Percentiles rank a stretch among this genome's conserved stretches.
These are phyloP conservation scores for Thalassia testudinum DNA, from an alignment of 116 monocot species.

Conservation along the genomic window DNA sequence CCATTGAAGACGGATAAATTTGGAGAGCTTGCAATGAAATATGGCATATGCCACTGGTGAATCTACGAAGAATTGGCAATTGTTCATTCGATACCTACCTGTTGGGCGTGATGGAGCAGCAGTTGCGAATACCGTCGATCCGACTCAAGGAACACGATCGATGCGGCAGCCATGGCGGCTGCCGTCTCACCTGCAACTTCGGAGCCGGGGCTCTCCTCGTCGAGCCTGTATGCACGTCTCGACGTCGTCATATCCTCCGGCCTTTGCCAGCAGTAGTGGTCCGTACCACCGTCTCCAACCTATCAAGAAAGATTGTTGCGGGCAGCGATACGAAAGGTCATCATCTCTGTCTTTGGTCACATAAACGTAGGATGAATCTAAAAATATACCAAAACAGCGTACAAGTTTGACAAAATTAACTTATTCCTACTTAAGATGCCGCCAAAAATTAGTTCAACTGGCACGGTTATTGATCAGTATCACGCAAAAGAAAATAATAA, in stretches of 20 bases:
- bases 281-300: slow-evolving; percentile 62
- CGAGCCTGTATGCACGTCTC: slow-evolving; percentile 49
- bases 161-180: slow-evolving; percentile 70
- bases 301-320: not conserved
- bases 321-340: not conserved
- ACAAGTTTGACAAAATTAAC: not conserved
- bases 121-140: slow-evolving; percentile 48
- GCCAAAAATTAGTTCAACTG: not conserved
- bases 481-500: no score
- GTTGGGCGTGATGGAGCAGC: slow-evolving; percentile 44
- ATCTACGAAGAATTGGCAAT: no score
- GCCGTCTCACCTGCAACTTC: slow-evolving; percentile 79
- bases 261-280: slow-evolving; percentile 85
- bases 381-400: not conserved
- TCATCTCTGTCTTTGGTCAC: not conserved
- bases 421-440: not conserved
- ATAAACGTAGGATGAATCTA: not conserved
- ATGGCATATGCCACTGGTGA: no score
- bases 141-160: slow-evolving; percentile 40
- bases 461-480: not conserved
- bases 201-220: slow-evolving; percentile 53
- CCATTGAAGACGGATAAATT: no score
- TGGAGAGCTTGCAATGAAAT: no score
- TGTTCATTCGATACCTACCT: no score
- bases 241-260: slow-evolving; percentile 91